Conservation (phyloP, 139 green algal species). For the Picochlorum sp. region DNA sequence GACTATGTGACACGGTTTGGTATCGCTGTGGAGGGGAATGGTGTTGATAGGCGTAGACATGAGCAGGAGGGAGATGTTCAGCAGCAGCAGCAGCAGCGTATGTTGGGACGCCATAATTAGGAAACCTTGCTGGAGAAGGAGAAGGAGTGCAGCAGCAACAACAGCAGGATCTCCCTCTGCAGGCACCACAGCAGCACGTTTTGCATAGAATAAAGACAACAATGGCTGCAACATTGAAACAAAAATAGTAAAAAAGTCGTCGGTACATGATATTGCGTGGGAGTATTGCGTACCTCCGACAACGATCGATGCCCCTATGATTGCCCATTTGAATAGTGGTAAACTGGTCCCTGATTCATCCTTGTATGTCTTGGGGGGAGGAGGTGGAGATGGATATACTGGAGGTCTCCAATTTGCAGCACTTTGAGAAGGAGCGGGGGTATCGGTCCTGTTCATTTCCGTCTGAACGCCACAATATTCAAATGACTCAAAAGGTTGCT, state of each 20-base stretch:
- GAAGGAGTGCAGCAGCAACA: too few relatives aligned
- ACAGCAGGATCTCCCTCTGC: too few relatives aligned
- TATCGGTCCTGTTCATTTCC: neutral
- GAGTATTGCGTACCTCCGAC: neutral
- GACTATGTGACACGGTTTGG: neutral
- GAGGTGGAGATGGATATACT: neutral
- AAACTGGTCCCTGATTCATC: neutral
- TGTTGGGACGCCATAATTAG: too few relatives aligned
- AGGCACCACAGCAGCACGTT: too few relatives aligned
- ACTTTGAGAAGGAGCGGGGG: neutral
- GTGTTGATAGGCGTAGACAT: neutral
- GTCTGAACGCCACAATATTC: constrained; percentile 4
- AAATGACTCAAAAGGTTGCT: constrained; percentile 7
- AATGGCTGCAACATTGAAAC: too few relatives aligned
- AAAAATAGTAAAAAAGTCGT: too few relatives aligned
- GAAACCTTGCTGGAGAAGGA: too few relatives aligned
- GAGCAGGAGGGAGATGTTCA: neutral
- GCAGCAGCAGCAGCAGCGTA: neutral
- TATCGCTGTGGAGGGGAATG: neutral
- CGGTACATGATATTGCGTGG: too few relatives aligned
- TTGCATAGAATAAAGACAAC: too few relatives aligned
- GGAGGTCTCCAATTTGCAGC: constrained; percentile 4
- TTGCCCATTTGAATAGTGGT: neutral
- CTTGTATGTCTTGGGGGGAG: constrained; percentile 9
- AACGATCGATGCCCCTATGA: neutral